phyloP scores from a whole-genome alignment of 2,329 filamentous ascomycete genomes.

The Aureobasidium namibiae region DNA sequence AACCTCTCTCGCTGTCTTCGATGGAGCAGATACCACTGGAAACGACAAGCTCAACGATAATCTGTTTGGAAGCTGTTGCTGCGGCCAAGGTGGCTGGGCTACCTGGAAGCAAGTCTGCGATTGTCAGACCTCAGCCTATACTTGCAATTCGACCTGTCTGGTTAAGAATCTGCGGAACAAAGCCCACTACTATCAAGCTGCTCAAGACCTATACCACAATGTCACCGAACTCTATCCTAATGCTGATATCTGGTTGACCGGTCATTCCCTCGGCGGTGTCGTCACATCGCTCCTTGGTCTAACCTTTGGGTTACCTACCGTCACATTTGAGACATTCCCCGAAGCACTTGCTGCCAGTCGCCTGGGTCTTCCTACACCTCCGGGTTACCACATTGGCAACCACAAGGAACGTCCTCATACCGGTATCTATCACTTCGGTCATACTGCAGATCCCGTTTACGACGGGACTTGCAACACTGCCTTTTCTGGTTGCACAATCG shows the following conservation, averaged over 20 bases:
- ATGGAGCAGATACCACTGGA: conserved; percentile 92
- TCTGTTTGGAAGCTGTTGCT: conserved; percentile 96
- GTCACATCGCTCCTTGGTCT: conserved; percentile 81
- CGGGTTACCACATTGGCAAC: conserved; percentile 61
- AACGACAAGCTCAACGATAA: conserved; percentile 99
- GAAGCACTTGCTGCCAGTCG: conserved; percentile 81
- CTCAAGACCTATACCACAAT: conserved; percentile 83
- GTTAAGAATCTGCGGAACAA: conserved; percentile 66
- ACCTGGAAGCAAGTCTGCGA: conserved; percentile 90
- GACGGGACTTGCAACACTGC: conserved; percentile 90
- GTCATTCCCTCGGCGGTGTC: conserved; percentile 86
- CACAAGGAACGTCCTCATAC: conserved; percentile 66
- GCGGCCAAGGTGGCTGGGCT: conserved; percentile 83
- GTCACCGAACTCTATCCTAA: conserved; percentile 81
- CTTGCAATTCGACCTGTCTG: conserved; percentile 89
- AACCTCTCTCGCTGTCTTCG: conserved; percentile 76
- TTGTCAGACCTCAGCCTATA: conserved; percentile 78
- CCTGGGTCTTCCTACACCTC: conserved; percentile 77
- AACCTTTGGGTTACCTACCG: conserved; percentile 82
- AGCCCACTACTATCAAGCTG: conserved; percentile 85
- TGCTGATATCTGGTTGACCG: conserved; percentile 79
- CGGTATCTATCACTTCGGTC: conserved; percentile 82
- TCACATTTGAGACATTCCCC: conserved; percentile 88
- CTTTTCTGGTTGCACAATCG: conserved; percentile 80
- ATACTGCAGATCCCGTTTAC: conserved; percentile 91